A percentile compares a stretch with the other conserved stretches of the same genome.
phyloP scores from a whole-genome alignment of 257 asterid species.

The Petrea volubilis region DNA sequence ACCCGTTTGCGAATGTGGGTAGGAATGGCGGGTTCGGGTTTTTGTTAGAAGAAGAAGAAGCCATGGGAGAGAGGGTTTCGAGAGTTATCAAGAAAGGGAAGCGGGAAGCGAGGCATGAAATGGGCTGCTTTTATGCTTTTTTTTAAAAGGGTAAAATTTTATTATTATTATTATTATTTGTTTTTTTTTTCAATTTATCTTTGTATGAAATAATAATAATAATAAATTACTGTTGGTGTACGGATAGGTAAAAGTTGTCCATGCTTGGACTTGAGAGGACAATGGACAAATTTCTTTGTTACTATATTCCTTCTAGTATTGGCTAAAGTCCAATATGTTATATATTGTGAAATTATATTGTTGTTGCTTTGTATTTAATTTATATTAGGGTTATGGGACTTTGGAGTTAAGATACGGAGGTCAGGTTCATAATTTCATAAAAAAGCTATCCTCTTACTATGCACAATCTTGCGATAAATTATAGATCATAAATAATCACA shows the following conservation, averaged over 20 bases:
- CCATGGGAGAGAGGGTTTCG: constrained; percentile 28
- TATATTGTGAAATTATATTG: background rate
- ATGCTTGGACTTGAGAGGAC: too few species aligned
- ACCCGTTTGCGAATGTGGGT: constrained; percentile 29
- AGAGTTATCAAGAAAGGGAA: constrained; percentile 8
- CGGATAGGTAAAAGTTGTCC: constrained; percentile 10
- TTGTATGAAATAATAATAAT: too few species aligned
- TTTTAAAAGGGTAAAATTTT: background rate
- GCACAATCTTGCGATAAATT: too few species aligned
- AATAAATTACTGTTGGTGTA: background rate
- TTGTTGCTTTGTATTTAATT: background rate
- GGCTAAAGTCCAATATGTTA: background rate
- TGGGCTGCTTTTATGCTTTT: constrained; percentile 32
- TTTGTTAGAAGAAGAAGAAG: constrained; percentile 32
- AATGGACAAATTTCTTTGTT: background rate
- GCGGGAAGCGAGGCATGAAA: constrained; percentile 31
- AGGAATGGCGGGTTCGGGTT: constrained; percentile 15
- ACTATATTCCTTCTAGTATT: constrained; percentile 17
- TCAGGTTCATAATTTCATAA: too few species aligned
- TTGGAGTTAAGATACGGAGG: background rate
- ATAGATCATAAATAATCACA: too few species aligned
- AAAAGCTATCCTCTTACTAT: too few species aligned
- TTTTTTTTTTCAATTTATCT: too few species aligned
- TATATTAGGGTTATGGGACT: background rate
- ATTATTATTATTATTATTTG: background rate